Conservation (phyloP, 805 yeast genomes). For the Candida railenensis region DNA sequence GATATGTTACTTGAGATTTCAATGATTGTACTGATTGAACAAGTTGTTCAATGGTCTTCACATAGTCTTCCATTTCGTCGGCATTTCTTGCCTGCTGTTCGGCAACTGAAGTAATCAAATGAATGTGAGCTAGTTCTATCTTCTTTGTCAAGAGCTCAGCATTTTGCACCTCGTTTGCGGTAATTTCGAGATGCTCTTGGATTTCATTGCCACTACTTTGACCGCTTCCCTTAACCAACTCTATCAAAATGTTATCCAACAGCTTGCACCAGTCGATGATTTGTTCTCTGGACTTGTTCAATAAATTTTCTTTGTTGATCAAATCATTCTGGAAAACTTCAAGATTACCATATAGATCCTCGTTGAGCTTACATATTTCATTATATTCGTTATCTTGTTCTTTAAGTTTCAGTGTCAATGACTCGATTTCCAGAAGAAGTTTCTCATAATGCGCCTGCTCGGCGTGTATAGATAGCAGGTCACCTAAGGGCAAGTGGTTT, state of each 20-base stretch:
- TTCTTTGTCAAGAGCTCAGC: background rate
- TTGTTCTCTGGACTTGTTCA: slow-evolving; percentile 8
- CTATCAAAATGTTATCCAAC: slow-evolving; percentile 3
- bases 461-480: background rate
- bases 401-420: slow-evolving; percentile 9
- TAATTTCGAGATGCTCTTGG: background rate
- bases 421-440: slow-evolving; percentile 8
- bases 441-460: slow-evolving; percentile 11
- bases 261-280: background rate
- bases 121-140: background rate
- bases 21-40: slow-evolving; percentile 19
- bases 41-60: slow-evolving; percentile 2
- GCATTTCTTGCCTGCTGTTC: background rate
- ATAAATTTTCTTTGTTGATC: slow-evolving; percentile 23
- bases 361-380: slow-evolving; percentile 34
- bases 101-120: background rate
- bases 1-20: slow-evolving; percentile 18
- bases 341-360: slow-evolving; percentile 36
- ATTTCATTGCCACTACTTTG: background rate
- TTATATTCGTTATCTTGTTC: slow-evolving; percentile 19
- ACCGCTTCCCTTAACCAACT: background rate
- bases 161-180: background rate
- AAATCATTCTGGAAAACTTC: slow-evolving; percentile 34
- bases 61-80: slow-evolving; percentile 5
- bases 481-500: background rate